phyloP scores from a whole-genome alignment of 164 flowering plant genomes.

The Sedum album region DNA sequence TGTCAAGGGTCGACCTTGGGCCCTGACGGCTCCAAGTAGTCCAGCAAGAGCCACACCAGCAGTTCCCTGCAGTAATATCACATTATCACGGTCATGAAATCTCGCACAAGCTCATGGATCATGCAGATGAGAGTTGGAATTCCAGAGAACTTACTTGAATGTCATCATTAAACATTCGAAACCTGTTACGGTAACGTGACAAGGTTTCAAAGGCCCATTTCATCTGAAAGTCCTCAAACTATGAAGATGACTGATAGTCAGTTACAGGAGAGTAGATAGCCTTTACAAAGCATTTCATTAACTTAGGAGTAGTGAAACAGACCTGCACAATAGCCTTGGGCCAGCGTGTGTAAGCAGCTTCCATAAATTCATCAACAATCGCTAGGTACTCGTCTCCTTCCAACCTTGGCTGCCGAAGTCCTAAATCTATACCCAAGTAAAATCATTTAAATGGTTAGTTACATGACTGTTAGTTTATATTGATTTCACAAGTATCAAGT shows the following conservation, averaged over 20 bases:
- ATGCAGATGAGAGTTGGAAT: no score
- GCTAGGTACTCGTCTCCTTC: no score
- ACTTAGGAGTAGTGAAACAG: slow-evolving; percentile 2
- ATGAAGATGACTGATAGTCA: slow-evolving; percentile 15
- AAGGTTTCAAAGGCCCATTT: slow-evolving; percentile 99
- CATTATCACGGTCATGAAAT: not conserved
- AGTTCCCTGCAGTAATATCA: slow-evolving; percentile 78
- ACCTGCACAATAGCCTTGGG: slow-evolving; percentile 98
- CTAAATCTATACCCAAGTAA: slow-evolving; percentile 66
- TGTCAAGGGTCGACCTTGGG: slow-evolving; percentile 79
- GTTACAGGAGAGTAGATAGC: not conserved
- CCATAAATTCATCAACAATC: no score
- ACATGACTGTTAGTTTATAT: not conserved
- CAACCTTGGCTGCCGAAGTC: no score
- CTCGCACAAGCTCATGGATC: not conserved
- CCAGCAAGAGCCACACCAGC: slow-evolving; percentile 99
- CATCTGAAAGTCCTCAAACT: slow-evolving; percentile 99
- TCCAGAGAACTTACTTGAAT: slow-evolving; percentile 41
- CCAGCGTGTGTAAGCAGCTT: no score
- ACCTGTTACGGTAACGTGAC: slow-evolving; percentile 70
- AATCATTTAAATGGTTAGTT: slow-evolving; percentile 1
- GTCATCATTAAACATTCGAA: no score
- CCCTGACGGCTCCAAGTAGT: no score
- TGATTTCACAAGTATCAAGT: no score
- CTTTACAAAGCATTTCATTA: not conserved